Base-by-base conservation (phyloP, 2,329 filamentous ascomycete genomes). In the Fusarium sp. region DNA sequence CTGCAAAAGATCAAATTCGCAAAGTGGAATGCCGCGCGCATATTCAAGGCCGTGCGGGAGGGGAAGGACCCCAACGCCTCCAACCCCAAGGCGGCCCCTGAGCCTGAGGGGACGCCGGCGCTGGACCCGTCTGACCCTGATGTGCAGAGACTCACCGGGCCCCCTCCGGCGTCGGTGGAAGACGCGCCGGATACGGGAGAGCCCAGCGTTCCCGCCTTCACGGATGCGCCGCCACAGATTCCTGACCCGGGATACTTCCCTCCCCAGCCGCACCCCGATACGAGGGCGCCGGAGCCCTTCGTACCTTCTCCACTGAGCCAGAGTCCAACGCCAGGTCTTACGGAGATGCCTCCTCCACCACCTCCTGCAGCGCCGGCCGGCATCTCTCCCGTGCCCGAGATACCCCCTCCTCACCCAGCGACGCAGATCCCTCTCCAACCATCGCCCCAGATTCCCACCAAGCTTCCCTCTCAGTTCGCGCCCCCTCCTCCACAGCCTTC, bases 21-120 rank as follows among this genome's bases (percentile, higher is more conserved):
- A 47, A 99, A 98, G 83, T 99, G 94, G 89, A 97, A 98, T 82
- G 95, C 96, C 3, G 86, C 96, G 38, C 91, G 96, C 67, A 99
- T 99, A 79, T 88, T 93, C 18, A 98, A 94, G 83, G 96, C 96
- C 13, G 89, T 98, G 78, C 96, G 95, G 79, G 93, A 95, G 45
- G 95, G 95, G 63, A 92, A 94, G 74, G 95, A 99, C 79, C 96
- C 96, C 4, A 99, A 99, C 82, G 91, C 93, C 64, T 93, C 94
- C 9, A 98, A 98, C 79, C 96, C 96, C 0, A 90, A 90, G 66
- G 87, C 85, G 66, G 87, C 85, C 6, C 87, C 91, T 10, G 83
- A 85, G 35, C 78, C 83, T 6, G 86, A 88, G 50, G 85, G 82
- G 47, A 79, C 84, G 18, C 84, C 86, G 50, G 79, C 83, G 3